phyloP scores from a whole-genome alignment of 2,329 filamentous ascomycete genomes.

The Pseudogymnoascus sp. region DNA sequence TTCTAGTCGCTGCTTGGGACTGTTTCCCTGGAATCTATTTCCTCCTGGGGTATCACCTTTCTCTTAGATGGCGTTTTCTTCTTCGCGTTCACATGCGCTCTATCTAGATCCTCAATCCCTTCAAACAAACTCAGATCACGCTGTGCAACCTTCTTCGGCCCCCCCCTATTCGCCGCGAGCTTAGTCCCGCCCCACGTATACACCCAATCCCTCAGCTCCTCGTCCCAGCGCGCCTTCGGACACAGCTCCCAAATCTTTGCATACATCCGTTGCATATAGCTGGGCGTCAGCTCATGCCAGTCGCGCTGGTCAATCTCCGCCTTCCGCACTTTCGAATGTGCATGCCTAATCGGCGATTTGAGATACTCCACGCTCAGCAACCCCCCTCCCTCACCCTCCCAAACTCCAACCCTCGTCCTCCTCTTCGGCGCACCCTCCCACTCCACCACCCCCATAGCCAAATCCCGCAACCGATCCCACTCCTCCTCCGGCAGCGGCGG shows the following conservation, averaged over 20 bases:
- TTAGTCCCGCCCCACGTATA: slow-evolving; percentile 39
- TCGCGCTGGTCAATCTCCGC: neutral
- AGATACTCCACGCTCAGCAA: slow-evolving; percentile 10
- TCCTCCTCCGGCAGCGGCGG: slow-evolving; percentile 46
- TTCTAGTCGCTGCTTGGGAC: neutral
- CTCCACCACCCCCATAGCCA: slow-evolving; percentile 31
- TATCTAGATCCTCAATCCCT: slow-evolving; percentile 29
- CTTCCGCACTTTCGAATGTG: neutral
- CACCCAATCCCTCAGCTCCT: slow-evolving; percentile 23
- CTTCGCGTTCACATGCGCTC: neutral
- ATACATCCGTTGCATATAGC: slow-evolving; percentile 42
- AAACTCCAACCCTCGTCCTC: neutral
- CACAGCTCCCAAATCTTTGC: slow-evolving; percentile 36
- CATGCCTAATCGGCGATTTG: slow-evolving; percentile 11
- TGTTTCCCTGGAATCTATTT: neutral
- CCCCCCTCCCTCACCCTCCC: neutral
- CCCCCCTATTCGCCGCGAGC: slow-evolving; percentile 24
- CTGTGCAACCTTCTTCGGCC: slow-evolving; percentile 19
- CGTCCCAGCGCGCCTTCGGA: slow-evolving; percentile 32
- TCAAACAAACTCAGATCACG: slow-evolving; percentile 40
- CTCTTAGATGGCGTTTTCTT: neutral
- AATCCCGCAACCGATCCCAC: slow-evolving; percentile 44
- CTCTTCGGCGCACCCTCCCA: neutral
- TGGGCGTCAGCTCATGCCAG: slow-evolving; percentile 28
- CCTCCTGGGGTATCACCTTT: neutral